Evolutionary conservation across 2,329 filamentous ascomycete species (phyloP).

Genomic region (Diaporthe vexans): DNA sequence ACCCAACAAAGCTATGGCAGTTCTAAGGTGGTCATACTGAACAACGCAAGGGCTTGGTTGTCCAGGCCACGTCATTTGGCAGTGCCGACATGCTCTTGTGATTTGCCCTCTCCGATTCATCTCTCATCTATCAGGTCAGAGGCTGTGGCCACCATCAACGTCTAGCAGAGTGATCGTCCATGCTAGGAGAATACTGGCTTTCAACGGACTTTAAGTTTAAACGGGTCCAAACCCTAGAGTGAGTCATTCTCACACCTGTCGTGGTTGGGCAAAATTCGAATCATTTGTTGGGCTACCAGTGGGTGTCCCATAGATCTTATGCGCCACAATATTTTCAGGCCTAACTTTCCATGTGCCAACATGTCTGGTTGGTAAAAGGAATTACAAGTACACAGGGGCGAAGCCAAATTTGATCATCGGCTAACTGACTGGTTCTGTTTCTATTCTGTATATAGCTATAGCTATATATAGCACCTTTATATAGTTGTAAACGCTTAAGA

Average conservation of each 20-base stretch:
- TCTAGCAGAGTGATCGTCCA: neutral
- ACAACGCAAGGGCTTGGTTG: neutral
- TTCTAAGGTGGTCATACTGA: neutral
- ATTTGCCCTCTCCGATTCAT: neutral
- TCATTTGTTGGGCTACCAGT: neutral
- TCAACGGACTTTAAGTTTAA: neutral
- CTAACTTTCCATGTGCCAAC: neutral
- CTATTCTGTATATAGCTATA: too few species aligned
- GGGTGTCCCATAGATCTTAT: too few species aligned
- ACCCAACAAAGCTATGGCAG: neutral
- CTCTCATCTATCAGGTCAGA: neutral
- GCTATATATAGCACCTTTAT: too few species aligned
- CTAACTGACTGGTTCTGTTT: too few species aligned
- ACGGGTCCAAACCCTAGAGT: neutral
- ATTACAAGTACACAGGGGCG: neutral
- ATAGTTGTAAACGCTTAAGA: too few species aligned
- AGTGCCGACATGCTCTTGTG: neutral
- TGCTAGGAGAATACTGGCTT: neutral
- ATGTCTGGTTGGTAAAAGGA: fast-evolving
- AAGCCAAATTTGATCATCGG: neutral
- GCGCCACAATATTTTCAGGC: neutral
- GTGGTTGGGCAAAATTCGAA: neutral
- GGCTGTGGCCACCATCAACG: neutral
- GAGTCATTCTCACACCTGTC: neutral
- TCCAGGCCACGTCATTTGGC: constrained; percentile 1